Evolutionary conservation across 805 yeast species (phyloP), one percentile per base, ranked within the genome.

Genomic region (Candida pseudoglaebosa): DNA sequence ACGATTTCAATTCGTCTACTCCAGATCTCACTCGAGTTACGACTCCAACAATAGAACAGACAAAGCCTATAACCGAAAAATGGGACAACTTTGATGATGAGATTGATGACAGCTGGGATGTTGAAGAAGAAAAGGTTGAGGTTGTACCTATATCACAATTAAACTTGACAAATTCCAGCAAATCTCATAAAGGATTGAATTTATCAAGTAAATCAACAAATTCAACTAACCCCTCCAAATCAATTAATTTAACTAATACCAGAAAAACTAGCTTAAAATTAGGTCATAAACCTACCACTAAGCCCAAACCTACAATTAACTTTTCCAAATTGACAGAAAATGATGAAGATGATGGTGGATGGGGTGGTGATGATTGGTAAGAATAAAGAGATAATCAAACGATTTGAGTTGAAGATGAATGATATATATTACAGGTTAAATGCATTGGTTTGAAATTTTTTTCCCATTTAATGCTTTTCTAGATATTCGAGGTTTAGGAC

Each of bases 1-100:
- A 60, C n/a, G 61, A 66, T 3, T 54, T 67, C 44, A 59, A 66
- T 41, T 28, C 36, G 14, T 63, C 70, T 1, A 64, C 70, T 2
- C 69, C 70, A 1, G 69, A 65, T 32, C 42, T 65, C 30, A 56
- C 62, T 4, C 41, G 62, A 17, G 52, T 48, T 0, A 48, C 56
- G 1, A 52, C 67, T 1, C 67, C 68, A 8, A 49, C 49, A 8
- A 24, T 3, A 34, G 47, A 31, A 43, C 47, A n/a, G 14, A 42
- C 17, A 34, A 34, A 28, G 21, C 34, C 28, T 6, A 24, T 24
- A n/a, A 28, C 36, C 8, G 28, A 29, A 16, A 37, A 39, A 3
- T 46, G 51, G 50, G 55, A 47, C 13, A 48, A 40, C 4, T 38
- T 38, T 24, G 34, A 19, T 4, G 34, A 43, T 16, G 36, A 43